Conservation (phyloP, 148 eudicot species). For the Dianthus caryophyllus region DNA sequence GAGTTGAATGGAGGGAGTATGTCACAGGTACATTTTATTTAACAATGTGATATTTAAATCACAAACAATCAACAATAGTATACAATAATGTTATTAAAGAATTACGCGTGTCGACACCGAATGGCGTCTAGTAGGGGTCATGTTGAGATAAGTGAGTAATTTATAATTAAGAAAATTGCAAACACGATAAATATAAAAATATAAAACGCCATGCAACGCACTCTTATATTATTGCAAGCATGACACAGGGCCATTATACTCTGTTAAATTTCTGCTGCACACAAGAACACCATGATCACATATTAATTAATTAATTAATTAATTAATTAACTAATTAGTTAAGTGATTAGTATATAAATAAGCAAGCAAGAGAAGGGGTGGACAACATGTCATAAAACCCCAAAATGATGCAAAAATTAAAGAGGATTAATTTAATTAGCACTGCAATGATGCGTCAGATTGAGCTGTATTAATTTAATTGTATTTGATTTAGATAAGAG, state of each 20-base stretch:
- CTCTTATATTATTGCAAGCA: slow-evolving; percentile 9
- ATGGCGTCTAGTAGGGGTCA: too few species aligned
- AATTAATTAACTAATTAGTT: slow-evolving; percentile 1
- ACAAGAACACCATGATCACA: neutral
- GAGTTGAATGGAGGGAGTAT: too few species aligned
- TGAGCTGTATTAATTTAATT: slow-evolving; percentile 7
- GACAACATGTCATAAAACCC: neutral
- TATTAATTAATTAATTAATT: neutral
- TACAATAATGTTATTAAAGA: too few species aligned
- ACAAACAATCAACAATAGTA: too few species aligned
- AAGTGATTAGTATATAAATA: slow-evolving; percentile 4
- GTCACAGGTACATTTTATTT: too few species aligned
- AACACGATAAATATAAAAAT: too few species aligned
- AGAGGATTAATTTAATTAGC: neutral
- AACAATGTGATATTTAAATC: too few species aligned
- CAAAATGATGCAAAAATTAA: slow-evolving; percentile 6
- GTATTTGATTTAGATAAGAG: neutral
- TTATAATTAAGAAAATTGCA: too few species aligned
- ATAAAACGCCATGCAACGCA: slow-evolving; percentile 20
- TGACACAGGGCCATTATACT: slow-evolving; percentile 1
- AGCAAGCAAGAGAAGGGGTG: neutral
- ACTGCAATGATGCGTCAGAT: slow-evolving; percentile 4
- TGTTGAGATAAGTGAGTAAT: too few species aligned
- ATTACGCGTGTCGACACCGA: too few species aligned
- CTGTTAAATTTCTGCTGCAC: neutral